Base-by-base conservation (phyloP, 2,329 filamentous ascomycete species). In the Calonectria hongkongensis region DNA sequence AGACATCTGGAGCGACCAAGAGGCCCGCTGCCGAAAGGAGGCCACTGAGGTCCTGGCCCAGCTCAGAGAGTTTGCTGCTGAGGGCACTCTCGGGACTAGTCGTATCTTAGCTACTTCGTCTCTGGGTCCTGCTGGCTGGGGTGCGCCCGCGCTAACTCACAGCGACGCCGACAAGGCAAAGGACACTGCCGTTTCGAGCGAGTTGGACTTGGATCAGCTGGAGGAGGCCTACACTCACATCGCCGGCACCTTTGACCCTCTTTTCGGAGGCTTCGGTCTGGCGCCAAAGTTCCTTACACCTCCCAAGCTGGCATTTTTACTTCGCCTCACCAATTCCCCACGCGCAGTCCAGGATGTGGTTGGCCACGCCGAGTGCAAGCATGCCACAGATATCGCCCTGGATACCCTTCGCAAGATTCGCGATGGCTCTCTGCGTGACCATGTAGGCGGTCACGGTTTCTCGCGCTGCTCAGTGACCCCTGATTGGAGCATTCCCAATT, bases 401-500 rank as follows among this genome's bases (percentile, higher is more conserved):
- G 90, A 93, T 71, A 98, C 96, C 0, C 85, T 99, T 62, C 90
- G 94, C 47, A 92, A 92, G 71, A 97, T 98, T 16, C 85, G 87
- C 2, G 86, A 89, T 63, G 87, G 90, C 63, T 89, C 88, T 5
- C 78, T 92, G 73, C 85, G 88, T 66, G 90, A 92, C 72, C 90
- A 92, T 70, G 81, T 92, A 10, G 88, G 89, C 1, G 86, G 86
- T 1, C 81, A 81, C 8, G 90, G 90, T 4, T 91, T 92, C 76
- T 85, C 88, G 43, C 91, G 96, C 65, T 98, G 98, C 82, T 98
- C 95, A 16, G 94, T 98, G 9, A 98, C 96, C 0, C 87, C 92
- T 16, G 94, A 98, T 84, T 99, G 97, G 97, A 94, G 94, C 74
- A 87, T 98, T 58, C 97, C 97, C 13, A 96, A 98, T 82, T 99